These are phyloP conservation scores for Chytriomyces sp. DNA, from an alignment of 192 early-diverging fungal species.

Conservation along the genomic window DNA sequence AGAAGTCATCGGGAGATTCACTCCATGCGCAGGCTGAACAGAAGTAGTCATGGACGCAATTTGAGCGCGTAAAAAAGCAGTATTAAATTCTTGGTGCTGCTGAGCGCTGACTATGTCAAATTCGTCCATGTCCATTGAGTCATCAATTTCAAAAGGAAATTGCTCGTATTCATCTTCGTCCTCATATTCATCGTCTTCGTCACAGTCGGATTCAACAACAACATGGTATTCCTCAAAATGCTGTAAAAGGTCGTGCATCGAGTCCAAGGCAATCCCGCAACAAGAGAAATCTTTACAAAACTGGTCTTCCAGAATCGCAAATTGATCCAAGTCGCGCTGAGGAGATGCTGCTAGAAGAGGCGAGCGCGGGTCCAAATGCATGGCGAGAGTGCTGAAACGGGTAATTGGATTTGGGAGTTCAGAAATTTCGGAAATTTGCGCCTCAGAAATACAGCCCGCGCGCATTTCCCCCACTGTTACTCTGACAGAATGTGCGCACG, in stretches of 20 bases:
- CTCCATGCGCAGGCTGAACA: neutral
- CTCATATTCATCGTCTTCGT: slow-evolving; percentile 63
- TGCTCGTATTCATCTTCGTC: slow-evolving; percentile 16
- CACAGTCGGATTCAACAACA: slow-evolving; percentile 83
- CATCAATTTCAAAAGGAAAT: slow-evolving; percentile 49
- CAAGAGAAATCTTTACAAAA: slow-evolving; percentile 97
- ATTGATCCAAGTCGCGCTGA: slow-evolving; percentile 51
- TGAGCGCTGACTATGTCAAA: slow-evolving; percentile 24
- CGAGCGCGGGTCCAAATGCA: slow-evolving; percentile 35
- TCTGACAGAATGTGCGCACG: no score
- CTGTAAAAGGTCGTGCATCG: slow-evolving; percentile 93
- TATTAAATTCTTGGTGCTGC: slow-evolving; percentile 30
- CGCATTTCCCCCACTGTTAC: no score
- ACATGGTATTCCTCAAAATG: slow-evolving; percentile 97
- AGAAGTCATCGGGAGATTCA: slow-evolving; percentile 15
- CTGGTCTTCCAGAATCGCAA: slow-evolving; percentile 75
- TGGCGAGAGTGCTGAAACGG: slow-evolving; percentile 8
- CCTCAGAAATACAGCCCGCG: no score
- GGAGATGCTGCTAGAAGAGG: slow-evolving; percentile 48
- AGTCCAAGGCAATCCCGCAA: slow-evolving; percentile 86
- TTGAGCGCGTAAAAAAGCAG: slow-evolving; percentile 27
- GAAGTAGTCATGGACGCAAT: slow-evolving; percentile 24
- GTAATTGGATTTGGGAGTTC: no score
- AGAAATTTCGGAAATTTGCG: no score
- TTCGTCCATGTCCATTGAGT: slow-evolving; percentile 57